Percentiles rank a stretch among this genome's conserved stretches.
Conservation (phyloP, 2,329 filamentous ascomycete species). For the Fusarium agapanthi region DNA sequence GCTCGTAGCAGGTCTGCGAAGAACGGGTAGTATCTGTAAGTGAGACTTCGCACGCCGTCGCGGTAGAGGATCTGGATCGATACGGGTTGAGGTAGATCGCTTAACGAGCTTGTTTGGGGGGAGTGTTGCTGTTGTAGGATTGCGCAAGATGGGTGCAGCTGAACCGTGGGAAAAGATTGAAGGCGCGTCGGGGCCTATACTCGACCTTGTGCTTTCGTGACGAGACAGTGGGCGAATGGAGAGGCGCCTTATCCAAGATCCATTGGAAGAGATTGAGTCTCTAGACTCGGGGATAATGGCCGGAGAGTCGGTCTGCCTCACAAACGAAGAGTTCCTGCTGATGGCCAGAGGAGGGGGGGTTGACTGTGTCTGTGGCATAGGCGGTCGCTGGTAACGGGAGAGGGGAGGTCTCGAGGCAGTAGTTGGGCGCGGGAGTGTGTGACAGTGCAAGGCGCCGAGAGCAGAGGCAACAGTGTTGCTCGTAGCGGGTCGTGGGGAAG, state of each 20-base stretch:
- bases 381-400: conserved; percentile 50
- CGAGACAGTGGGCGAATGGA: conserved; percentile 73
- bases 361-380: conserved; percentile 52
- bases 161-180: conserved; percentile 75
- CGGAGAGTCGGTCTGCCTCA: conserved; percentile 50
- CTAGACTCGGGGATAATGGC: conserved; percentile 56
- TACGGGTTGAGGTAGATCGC: conserved; percentile 67
- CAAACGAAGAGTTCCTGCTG: conserved; percentile 55
- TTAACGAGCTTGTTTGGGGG: conserved; percentile 83
- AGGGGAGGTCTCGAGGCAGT: conserved; percentile 49
- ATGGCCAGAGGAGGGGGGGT: conserved; percentile 52
- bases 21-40: conserved; percentile 69
- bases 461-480: conserved; percentile 50
- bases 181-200: conserved; percentile 70
- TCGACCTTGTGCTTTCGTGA: conserved; percentile 71
- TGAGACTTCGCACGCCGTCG: conserved; percentile 66
- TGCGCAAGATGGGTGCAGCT: conserved; percentile 65
- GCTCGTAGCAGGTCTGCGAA: conserved; percentile 80
- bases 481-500: conserved; percentile 54
- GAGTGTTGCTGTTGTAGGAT: conserved; percentile 53
- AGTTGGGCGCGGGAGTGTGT: conserved; percentile 43
- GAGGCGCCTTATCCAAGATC: conserved; percentile 78
- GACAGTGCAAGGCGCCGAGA: conserved; percentile 44
- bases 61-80: conserved; percentile 52
- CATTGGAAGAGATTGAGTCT: conserved; percentile 68